Base-by-base conservation (phyloP, 2,329 filamentous ascomycete species). In the Penicillium brasilianum region DNA sequence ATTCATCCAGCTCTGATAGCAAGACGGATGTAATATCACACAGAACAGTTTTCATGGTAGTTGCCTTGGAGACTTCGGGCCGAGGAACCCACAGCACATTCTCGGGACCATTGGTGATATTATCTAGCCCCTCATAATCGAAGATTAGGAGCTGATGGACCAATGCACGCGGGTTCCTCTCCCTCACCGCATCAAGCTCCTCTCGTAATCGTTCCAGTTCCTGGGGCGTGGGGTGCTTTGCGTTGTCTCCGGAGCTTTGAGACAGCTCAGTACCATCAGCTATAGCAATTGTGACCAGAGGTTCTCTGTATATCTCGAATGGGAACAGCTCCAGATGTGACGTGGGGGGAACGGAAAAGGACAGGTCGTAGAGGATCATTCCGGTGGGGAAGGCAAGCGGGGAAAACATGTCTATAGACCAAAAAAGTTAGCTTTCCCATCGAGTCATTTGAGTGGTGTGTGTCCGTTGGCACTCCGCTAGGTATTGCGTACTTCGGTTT, bases 301-400 rank as follows among this genome's bases (percentile, higher is more conserved):
- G 90, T 75, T 96, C 92, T 69, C 93, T 87, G 76, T 92, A 96
- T 46, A 94, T 82, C 75, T 99, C 95, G 81, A 97, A 97, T 0
- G 95, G 93, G 39, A 90, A 90, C 43, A 96, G 80, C 20, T 91
- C 85, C 46, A 92, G 82, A 73, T 96, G 92, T 34, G 91, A 92
- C 34, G 88, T 84, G n/a, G 91, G 88, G 25, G 92, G 90, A 58
- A 90, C 83, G 71, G 92, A 89, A 62, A 91, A 92, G 60, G 90
- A 88, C 64, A 97, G 85, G 75, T 97, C 90, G 83, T 95, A 97
- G 70, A 97, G 85, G 63, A 98, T 90, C 71, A 89, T 88, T 62
- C 94, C 94, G 68, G 88, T 86, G 11, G 92, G 93, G 76, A 95
- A 97, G 14, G 90, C 91, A 71, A 95, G 82, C 43, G 94, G 94